phyloP scores from a whole-genome alignment of 2,329 filamentous ascomycete species.

The Alternaria arborescens region DNA sequence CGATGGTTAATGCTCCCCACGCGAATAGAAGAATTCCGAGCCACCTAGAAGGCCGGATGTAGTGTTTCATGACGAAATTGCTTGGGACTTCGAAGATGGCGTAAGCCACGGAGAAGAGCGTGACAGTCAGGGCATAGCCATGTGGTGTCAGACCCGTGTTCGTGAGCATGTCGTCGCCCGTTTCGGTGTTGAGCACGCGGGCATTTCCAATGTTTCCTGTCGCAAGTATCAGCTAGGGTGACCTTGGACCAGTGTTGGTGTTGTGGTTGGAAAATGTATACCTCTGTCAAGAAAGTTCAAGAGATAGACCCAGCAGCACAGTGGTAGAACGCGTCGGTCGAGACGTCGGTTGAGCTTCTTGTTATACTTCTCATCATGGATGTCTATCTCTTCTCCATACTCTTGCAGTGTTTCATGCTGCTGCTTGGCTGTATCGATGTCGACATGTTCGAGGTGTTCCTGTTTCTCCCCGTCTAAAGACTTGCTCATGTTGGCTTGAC shows the following conservation, averaged over 20 bases:
- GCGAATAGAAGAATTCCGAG: constrained; percentile 51
- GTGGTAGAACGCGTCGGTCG: constrained; percentile 6
- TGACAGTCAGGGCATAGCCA: constrained; percentile 59
- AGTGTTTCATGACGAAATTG: constrained; percentile 67
- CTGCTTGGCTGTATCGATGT: not conserved
- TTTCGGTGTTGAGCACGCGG: constrained; percentile 69
- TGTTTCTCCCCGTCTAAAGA: not conserved
- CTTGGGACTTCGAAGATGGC: constrained; percentile 59
- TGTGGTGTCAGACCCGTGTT: constrained; percentile 65
- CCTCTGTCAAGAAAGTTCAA: constrained; percentile 10
- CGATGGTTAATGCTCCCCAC: constrained; percentile 56
- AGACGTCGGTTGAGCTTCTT: constrained; percentile 8
- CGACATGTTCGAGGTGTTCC: not conserved
- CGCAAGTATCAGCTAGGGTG: not conserved
- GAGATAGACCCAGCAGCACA: constrained; percentile 12
- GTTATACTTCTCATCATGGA: constrained; percentile 5
- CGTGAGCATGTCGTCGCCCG: constrained; percentile 67
- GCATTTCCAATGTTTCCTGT: constrained; percentile 66
- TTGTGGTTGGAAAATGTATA: not conserved
- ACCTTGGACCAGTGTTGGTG: not conserved
- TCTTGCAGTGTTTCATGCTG: constrained; percentile 1
- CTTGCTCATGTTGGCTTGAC: constrained; percentile 1
- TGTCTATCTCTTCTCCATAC: constrained; percentile 1
- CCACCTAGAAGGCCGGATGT: constrained; percentile 51
- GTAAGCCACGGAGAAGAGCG: constrained; percentile 37